phyloP scores from a whole-genome alignment of 176 grass and related monocot genomes.

The Poa annua region DNA sequence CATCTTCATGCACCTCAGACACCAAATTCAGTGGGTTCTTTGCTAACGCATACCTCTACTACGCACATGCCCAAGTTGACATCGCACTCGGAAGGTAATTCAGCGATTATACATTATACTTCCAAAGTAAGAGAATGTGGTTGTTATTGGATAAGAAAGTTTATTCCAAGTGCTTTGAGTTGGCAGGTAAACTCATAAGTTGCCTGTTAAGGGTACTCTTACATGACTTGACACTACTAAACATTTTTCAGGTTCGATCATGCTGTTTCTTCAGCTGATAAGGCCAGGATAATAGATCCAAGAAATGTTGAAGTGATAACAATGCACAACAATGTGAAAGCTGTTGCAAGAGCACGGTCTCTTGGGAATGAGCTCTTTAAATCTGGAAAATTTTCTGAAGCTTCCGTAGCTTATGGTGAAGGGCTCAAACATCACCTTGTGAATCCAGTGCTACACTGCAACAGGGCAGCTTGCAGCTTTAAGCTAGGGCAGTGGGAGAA shows the following conservation, averaged over 20 bases:
- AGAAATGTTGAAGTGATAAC: slow-evolving; percentile 63
- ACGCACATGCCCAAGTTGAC: slow-evolving; percentile 82
- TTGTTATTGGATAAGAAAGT: neutral
- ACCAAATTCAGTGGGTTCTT: slow-evolving; percentile 82
- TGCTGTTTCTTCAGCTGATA: slow-evolving; percentile 76
- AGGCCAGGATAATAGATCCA: slow-evolving; percentile 70
- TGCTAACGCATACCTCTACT: slow-evolving; percentile 71
- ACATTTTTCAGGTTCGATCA: slow-evolving; percentile 75
- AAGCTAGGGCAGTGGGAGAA: slow-evolving; percentile 96
- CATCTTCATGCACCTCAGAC: slow-evolving; percentile 57
- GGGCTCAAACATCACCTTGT: slow-evolving; percentile 77
- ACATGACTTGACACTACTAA: slow-evolving; percentile 35
- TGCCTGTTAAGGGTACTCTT: slow-evolving; percentile 15
- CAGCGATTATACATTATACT: neutral
- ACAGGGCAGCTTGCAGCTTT: slow-evolving; percentile 89
- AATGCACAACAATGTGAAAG: slow-evolving; percentile 70
- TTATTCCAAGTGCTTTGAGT: slow-evolving; percentile 44
- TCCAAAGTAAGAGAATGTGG: slow-evolving; percentile 28
- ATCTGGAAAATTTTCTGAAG: slow-evolving; percentile 77
- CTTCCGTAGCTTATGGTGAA: slow-evolving; percentile 84
- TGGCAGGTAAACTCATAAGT: neutral
- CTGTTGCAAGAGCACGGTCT: slow-evolving; percentile 71
- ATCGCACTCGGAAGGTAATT: slow-evolving; percentile 88
- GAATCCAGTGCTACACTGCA: slow-evolving; percentile 91
- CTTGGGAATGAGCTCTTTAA: slow-evolving; percentile 94